Percentiles rank a stretch among this genome's conserved stretches.
phyloP scores from a whole-genome alignment of 768 basidiomycete species.

The Postia placenta region DNA sequence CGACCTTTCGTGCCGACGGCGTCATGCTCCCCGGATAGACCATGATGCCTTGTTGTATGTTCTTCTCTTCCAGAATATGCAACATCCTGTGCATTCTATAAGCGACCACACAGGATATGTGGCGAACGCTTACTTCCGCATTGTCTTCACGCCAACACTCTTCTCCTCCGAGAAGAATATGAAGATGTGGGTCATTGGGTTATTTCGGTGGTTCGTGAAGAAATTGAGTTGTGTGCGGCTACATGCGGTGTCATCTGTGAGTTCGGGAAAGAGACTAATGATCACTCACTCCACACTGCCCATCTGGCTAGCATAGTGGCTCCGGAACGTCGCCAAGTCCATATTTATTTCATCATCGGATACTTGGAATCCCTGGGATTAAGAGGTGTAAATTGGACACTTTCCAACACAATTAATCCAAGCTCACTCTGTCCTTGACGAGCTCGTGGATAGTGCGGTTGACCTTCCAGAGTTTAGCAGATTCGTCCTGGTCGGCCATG shows the following conservation, averaged over 20 bases:
- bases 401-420: background rate
- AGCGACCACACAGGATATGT: background rate
- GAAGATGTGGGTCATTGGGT: constrained; percentile 77
- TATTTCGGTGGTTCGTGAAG: constrained; percentile 68
- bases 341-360: constrained; percentile 92
- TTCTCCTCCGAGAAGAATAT: constrained; percentile 94
- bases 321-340: constrained; percentile 74
- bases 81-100: constrained; percentile 54
- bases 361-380: constrained; percentile 80
- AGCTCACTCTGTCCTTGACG: constrained; percentile 83
- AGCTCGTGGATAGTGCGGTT: constrained; percentile 96
- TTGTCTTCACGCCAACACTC: constrained; percentile 95
- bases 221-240: constrained; percentile 83
- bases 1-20: constrained; percentile 89
- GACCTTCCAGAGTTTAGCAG: constrained; percentile 91
- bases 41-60: constrained; percentile 86
- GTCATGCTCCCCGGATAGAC: constrained; percentile 97
- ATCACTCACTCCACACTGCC: constrained; percentile 80
- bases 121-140: constrained; percentile 77
- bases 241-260: background rate
- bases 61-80: constrained; percentile 85
- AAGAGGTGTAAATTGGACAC: background rate
- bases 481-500: constrained; percentile 73
- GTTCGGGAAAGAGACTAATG: background rate
- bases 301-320: constrained; percentile 61